Percentiles rank a stretch among this genome's conserved stretches.
Conservation (phyloP, 371 early-diverging fungal species). For the Actinomucor elegans region DNA sequence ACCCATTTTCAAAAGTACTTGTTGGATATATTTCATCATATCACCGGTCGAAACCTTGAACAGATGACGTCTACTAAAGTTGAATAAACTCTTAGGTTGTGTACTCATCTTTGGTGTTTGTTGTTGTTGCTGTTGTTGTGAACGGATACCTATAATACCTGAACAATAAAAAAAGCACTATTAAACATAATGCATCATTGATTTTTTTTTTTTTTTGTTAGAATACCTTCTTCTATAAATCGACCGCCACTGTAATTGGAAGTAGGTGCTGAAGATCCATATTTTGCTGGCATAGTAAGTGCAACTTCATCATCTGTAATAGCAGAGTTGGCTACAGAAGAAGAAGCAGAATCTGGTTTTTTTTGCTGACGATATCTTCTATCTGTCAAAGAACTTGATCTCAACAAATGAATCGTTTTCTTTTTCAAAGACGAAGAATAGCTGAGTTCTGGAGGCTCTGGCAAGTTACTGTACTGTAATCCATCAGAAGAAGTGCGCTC, state of each 20-base stretch:
- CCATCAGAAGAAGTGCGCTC: too few species aligned
- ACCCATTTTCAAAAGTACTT: conserved; percentile 22
- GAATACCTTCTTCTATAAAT: conserved; percentile 17
- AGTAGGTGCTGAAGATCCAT: not conserved
- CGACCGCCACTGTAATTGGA: conserved; percentile 2
- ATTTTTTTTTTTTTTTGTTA: too few species aligned
- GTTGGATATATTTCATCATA: conserved; percentile 32
- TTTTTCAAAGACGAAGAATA: conserved; percentile 10
- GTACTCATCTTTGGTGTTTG: conserved; percentile 13
- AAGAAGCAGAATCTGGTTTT: not conserved
- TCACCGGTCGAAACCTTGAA: conserved; percentile 29
- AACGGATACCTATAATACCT: not conserved
- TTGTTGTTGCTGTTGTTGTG: not conserved
- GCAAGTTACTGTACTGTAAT: too few species aligned
- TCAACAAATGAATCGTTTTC: conserved; percentile 20
- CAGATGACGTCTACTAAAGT: conserved; percentile 37
- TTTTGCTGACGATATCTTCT: conserved; percentile 7
- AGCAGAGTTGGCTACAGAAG: not conserved
- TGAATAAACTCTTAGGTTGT: conserved; percentile 42
- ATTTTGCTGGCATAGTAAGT: too few species aligned
- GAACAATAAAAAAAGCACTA: too few species aligned
- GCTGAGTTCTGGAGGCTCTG: not conserved
- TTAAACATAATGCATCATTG: not conserved
- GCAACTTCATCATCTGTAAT: not conserved
- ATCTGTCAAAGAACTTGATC: conserved; percentile 17